Evolutionary conservation across 2,329 filamentous ascomycete species (phyloP), one percentile per base, ranked within the genome.

Genomic region (Penicillium sp.): DNA sequence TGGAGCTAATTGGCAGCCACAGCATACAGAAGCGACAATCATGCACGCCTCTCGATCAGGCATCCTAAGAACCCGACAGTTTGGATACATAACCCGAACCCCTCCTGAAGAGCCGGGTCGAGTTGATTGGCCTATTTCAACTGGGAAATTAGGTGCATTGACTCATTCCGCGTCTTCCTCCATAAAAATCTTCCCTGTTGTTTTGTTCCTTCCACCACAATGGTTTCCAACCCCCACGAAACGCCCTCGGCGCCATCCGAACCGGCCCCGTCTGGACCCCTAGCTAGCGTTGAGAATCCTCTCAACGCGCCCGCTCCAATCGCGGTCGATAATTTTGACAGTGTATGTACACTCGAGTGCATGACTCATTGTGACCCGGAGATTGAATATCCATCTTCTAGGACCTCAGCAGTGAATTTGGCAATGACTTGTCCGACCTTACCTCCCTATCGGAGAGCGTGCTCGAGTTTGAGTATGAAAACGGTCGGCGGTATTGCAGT

Each of bases 401-500:
- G 55, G 55, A 57, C 36, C 36, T 18, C 23, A 57, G 53, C 38
- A 47, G 55, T 40, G 41, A 57, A 51, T 57, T 57, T 38, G 51
- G 44, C 10, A 48, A 61, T 23, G 38, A 35, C 7, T 23, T 45
- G 40, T 60, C 60, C 19, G 59, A 61, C 39, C 52, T 58, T 34
- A 60, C 61, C 14, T 65, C 60, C 7, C 46, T 66, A 1, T 61
- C 61, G 4, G 60, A 56, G 2, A 72, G 68, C 40, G 59, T 72
- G 8, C 52, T 69, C 7, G 57, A 73, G 39, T 74, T 71, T 61
- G 61, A 70, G 39, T 74, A 70, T 53, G 71, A 73, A 51, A 71
- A 73, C 59, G 72, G 71, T n/a, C 69, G 71, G n/a, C 66, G 71
- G 11, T 74, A 73, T 53, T 69, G 70, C 58, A 65, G 61, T 32